These are phyloP conservation scores for Rubus idaeus DNA, from an alignment of 306 rosid genomes.

Conservation along the genomic window DNA sequence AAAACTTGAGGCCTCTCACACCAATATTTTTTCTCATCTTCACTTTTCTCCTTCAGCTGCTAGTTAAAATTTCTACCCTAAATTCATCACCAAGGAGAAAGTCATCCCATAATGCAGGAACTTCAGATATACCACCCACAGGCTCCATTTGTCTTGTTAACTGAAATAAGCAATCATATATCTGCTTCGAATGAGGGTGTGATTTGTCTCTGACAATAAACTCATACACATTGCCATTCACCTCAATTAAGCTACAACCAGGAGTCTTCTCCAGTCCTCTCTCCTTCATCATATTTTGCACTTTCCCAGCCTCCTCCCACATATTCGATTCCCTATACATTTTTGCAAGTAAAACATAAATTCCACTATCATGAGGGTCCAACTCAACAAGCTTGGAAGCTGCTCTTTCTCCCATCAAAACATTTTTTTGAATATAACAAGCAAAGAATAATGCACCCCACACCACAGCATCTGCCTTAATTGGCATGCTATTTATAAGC, in stretches of 20 bases:
- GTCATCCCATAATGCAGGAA: not conserved
- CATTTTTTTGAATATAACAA: conserved; percentile 55
- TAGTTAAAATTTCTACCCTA: not conserved
- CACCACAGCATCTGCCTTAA: conserved; percentile 58
- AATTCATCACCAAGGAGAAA: not conserved
- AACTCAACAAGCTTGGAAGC: conserved; percentile 74
- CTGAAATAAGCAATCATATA: conserved; percentile 49
- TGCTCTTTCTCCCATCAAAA: conserved; percentile 64
- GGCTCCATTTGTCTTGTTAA: conserved; percentile 45
- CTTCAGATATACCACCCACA: not conserved
- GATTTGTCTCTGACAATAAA: conserved; percentile 54
- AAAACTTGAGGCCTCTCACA: too few relatives aligned
- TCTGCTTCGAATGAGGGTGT: conserved; percentile 39
- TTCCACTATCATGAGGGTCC: conserved; percentile 73
- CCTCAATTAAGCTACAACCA: conserved; percentile 72
- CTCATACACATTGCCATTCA: conserved; percentile 54
- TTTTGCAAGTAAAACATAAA: conserved; percentile 63
- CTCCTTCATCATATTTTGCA: conserved; percentile 47
- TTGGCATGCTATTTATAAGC: conserved; percentile 62
- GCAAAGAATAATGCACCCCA: conserved; percentile 90
- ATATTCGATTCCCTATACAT: conserved; percentile 66
- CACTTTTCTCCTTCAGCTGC: not conserved
- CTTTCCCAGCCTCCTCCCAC: conserved; percentile 58
- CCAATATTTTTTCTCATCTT: too few relatives aligned
- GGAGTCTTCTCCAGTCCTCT: conserved; percentile 67